phyloP scores from a whole-genome alignment of 2,329 filamentous ascomycete genomes.

The Immersiporthe knoxdaviesiana region DNA sequence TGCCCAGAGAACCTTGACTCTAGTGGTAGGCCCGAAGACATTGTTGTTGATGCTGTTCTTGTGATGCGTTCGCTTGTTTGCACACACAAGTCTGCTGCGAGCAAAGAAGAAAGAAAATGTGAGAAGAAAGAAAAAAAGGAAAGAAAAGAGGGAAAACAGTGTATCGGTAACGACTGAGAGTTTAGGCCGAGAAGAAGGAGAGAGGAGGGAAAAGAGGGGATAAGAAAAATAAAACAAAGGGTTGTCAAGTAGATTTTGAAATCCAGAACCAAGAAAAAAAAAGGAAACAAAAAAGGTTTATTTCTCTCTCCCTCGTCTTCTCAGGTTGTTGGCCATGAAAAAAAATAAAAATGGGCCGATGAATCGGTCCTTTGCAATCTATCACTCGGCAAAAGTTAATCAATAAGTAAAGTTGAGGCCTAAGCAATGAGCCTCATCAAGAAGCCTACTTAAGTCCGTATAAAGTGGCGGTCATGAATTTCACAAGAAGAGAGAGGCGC shows the following conservation, averaged over 20 bases:
- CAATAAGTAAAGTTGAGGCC: neutral
- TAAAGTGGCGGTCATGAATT: neutral
- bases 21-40: neutral
- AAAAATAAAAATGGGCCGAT: neutral
- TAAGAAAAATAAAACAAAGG: neutral
- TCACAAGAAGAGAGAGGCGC: neutral
- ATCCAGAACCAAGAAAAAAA: neutral
- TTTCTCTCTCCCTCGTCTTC: neutral
- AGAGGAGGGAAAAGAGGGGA: no score
- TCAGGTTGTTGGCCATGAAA: neutral
- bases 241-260: neutral
- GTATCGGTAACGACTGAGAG: neutral
- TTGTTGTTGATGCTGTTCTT: neutral
- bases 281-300: neutral
- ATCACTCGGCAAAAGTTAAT: constrained; percentile 3
- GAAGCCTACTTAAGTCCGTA: no score
- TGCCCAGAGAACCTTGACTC: neutral
- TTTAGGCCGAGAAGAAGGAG: neutral
- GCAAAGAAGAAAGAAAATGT: no score
- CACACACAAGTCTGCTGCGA: no score
- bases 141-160: neutral
- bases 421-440: constrained; percentile 1
- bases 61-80: no score
- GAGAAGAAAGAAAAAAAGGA: neutral
- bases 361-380: neutral